These are phyloP conservation scores for Ogataea angusta DNA, from an alignment of 805 yeast species.

Conservation along the genomic window DNA sequence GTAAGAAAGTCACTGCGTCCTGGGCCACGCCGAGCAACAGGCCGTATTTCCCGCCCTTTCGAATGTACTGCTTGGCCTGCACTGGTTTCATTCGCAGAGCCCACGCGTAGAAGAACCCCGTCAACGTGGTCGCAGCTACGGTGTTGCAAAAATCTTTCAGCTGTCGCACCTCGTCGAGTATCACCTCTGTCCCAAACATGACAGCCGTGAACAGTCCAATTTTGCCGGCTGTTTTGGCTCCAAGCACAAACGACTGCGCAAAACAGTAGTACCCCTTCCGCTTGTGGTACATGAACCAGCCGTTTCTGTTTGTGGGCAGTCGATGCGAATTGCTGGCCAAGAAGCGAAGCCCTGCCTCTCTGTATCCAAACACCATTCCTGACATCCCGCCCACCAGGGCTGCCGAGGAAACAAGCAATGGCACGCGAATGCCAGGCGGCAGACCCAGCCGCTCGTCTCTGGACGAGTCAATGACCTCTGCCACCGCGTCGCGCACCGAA, in stretches of 20 bases:
- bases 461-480: slow-evolving; percentile 5
- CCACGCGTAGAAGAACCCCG: slow-evolving; percentile 52
- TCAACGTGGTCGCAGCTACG: slow-evolving; percentile 48
- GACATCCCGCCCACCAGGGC: slow-evolving; percentile 44
- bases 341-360: slow-evolving; percentile 52
- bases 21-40: slow-evolving; percentile 60
- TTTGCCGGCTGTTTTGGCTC: slow-evolving; percentile 41
- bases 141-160: slow-evolving; percentile 59
- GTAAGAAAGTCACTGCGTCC: slow-evolving; percentile 53
- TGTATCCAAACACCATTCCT: slow-evolving; percentile 63
- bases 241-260: slow-evolving; percentile 49
- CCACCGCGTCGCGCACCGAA: not conserved
- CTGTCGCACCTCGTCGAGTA: slow-evolving; percentile 51
- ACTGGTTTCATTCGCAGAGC: slow-evolving; percentile 39
- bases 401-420: slow-evolving; percentile 38
- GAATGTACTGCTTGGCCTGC: slow-evolving; percentile 42
- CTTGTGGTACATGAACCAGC: slow-evolving; percentile 87
- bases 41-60: slow-evolving; percentile 59
- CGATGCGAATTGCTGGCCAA: slow-evolving; percentile 82
- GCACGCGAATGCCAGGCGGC: slow-evolving; percentile 44
- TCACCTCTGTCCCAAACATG: slow-evolving; percentile 61
- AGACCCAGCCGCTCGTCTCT: slow-evolving; percentile 45
- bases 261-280: slow-evolving; percentile 74
- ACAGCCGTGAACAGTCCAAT: slow-evolving; percentile 43
- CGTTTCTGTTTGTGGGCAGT: slow-evolving; percentile 70